These are phyloP conservation scores for Artemisia argyi DNA, from an alignment of 129 eudicot species.

Conservation along the genomic window DNA sequence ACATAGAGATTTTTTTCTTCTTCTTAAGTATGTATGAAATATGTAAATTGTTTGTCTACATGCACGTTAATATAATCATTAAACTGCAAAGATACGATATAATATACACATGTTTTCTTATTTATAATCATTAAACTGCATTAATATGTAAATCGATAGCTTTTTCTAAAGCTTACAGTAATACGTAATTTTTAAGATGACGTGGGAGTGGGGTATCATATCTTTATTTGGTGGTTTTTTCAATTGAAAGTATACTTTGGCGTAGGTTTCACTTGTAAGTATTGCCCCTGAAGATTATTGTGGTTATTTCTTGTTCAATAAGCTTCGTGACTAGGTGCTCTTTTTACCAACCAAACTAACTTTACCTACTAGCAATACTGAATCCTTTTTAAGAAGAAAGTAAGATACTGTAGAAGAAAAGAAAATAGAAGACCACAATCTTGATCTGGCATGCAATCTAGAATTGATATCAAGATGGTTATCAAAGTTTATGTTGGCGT, in stretches of 20 bases:
- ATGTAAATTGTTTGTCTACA: too few species aligned
- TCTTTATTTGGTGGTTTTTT: slow-evolving; percentile 27
- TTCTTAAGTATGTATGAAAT: too few species aligned
- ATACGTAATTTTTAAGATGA: not conserved
- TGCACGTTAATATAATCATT: too few species aligned
- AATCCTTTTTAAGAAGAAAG: not conserved
- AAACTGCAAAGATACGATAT: too few species aligned
- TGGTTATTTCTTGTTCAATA: slow-evolving; percentile 16
- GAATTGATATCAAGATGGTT: too few species aligned
- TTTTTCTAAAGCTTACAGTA: not conserved
- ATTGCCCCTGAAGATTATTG: slow-evolving; percentile 13
- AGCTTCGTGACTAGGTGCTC: slow-evolving; percentile 5
- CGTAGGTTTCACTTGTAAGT: slow-evolving; percentile 40
- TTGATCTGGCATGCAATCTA: not conserved
- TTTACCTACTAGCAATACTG: not conserved
- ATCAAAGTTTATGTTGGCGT: too few species aligned
- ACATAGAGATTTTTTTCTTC: too few species aligned
- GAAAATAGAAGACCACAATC: too few species aligned
- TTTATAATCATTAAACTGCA: not conserved
- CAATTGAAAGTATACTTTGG: slow-evolving; percentile 5
- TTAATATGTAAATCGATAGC: slow-evolving; percentile 1
- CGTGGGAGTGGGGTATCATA: slow-evolving; percentile 24
- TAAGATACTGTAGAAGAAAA: too few species aligned
- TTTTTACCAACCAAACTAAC: not conserved
- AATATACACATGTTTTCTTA: too few species aligned